phyloP scores from a whole-genome alignment of 306 rosid genomes.

The Geum urbanum region DNA sequence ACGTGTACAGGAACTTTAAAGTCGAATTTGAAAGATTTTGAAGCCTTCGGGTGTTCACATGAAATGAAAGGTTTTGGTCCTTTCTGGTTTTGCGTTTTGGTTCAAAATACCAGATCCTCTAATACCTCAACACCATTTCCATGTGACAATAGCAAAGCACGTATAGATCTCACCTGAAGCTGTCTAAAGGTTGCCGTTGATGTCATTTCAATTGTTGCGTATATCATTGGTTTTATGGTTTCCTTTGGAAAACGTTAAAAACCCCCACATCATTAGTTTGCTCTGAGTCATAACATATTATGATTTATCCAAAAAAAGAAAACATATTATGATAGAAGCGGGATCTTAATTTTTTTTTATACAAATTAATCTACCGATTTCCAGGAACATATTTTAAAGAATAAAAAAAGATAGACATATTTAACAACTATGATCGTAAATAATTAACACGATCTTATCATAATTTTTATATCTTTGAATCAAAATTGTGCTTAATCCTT shows the following conservation, averaged over 20 bases:
- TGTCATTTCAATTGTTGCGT: neutral
- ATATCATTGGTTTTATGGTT: neutral
- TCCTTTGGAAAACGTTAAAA: neutral
- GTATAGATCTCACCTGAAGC: slow-evolving; percentile 4
- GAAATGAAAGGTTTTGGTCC: slow-evolving; percentile 5
- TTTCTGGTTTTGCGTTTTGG: neutral
- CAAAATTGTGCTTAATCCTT: too few species aligned
- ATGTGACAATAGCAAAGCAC: slow-evolving; percentile 1
- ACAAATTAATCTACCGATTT: neutral
- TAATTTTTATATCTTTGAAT: too few species aligned
- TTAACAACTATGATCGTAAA: too few species aligned
- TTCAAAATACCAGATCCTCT: slow-evolving; percentile 12
- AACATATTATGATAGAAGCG: too few species aligned
- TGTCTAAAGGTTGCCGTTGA: neutral
- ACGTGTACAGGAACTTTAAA: neutral
- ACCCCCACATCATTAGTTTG: neutral
- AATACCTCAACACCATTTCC: neutral
- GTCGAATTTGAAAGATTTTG: neutral
- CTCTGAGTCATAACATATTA: too few species aligned
- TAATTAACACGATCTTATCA: too few species aligned
- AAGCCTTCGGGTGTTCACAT: neutral
- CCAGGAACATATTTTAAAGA: too few species aligned
- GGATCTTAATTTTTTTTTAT: neutral
- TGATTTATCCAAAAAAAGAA: too few species aligned
- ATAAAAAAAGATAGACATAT: too few species aligned